These are phyloP conservation scores for Nitzschia putrida DNA, from an alignment of 108 stramenopile species.

Conservation along the genomic window DNA sequence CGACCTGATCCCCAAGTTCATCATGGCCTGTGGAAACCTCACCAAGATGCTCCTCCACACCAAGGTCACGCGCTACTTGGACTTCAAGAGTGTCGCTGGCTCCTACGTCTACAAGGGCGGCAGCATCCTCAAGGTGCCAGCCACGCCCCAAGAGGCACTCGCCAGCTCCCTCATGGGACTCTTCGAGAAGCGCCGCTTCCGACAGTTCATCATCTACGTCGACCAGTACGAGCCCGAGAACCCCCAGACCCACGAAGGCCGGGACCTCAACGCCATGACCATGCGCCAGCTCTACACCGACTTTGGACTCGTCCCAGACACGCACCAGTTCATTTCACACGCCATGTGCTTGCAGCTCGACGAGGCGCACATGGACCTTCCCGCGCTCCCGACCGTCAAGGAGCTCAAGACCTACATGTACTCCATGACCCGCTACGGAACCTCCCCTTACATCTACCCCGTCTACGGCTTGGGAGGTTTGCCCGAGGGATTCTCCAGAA, in stretches of 20 bases:
- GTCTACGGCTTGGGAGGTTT: conserved; percentile 97
- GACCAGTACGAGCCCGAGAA: conserved; percentile 83
- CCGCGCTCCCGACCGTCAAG: conserved; percentile 87
- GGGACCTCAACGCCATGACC: conserved; percentile 90
- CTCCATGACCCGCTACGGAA: conserved; percentile 93
- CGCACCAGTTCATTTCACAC: conserved; percentile 98
- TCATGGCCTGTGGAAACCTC: conserved; percentile 99
- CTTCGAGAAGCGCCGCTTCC: conserved; percentile 98
- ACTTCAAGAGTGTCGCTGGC: conserved; percentile 96
- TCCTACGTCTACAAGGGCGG: conserved; percentile 96
- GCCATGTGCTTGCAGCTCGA: conserved; percentile 97
- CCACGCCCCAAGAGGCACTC: conserved; percentile 92
- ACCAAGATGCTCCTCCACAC: conserved; percentile 98
- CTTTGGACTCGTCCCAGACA: conserved; percentile 91
- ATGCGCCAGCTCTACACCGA: conserved; percentile 93
- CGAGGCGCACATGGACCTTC: conserved; percentile 91
- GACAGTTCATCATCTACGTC: conserved; percentile 93
- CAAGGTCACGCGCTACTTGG: conserved; percentile 96
- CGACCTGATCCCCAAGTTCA: conserved; percentile 99
- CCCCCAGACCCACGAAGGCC: conserved; percentile 77
- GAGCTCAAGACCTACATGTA: conserved; percentile 92
- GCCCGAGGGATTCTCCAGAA: conserved; percentile 98
- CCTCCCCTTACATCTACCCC: conserved; percentile 98
- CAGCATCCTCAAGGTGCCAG: conserved; percentile 92
- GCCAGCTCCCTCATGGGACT: conserved; percentile 92